phyloP scores from a whole-genome alignment of 1,284 basidiomycete genomes.

The Ceratobasidium sp. region DNA sequence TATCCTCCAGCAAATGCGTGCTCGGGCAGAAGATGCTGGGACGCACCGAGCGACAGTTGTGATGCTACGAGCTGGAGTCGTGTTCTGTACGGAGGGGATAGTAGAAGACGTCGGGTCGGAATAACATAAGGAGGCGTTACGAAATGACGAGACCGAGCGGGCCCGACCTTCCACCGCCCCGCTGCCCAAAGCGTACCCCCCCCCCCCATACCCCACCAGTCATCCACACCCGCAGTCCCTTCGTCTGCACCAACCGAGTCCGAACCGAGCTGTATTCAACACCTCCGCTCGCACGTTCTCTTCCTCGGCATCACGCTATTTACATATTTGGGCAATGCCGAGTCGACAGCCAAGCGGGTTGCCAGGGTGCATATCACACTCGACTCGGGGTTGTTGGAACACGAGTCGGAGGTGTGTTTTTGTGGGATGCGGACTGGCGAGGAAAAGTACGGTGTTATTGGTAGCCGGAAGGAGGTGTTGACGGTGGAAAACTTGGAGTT shows the following conservation, averaged over 20 bases:
- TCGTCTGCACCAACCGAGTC: not conserved
- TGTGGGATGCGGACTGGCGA: slow-evolving; percentile 11
- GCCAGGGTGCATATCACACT: slow-evolving; percentile 20
- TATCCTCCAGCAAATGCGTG: slow-evolving; percentile 25
- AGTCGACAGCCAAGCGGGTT: slow-evolving; percentile 21
- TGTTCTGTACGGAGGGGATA: slow-evolving; percentile 13
- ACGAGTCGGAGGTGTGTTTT: slow-evolving; percentile 19
- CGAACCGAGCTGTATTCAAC: slow-evolving; percentile 22
- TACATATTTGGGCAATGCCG: slow-evolving; percentile 18
- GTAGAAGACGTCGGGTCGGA: slow-evolving; percentile 19
- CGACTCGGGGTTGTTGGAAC: slow-evolving; percentile 24
- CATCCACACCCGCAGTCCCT: slow-evolving; percentile 9
- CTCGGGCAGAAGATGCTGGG: slow-evolving; percentile 6
- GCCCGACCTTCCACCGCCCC: slow-evolving; percentile 4
- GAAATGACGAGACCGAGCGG: slow-evolving; percentile 1
- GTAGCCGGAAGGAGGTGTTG: not conserved
- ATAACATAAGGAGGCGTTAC: slow-evolving; percentile 4
- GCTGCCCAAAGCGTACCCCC: slow-evolving; percentile 13
- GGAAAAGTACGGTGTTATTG: not conserved
- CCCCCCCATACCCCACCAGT: slow-evolving; percentile 32
- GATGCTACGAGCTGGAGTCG: slow-evolving; percentile 12
- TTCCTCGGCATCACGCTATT: slow-evolving; percentile 36
- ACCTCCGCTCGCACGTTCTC: slow-evolving; percentile 28
- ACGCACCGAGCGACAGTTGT: slow-evolving; percentile 14
- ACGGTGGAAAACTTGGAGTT: slow-evolving; percentile 31